phyloP scores from a whole-genome alignment of 805 yeast species.

The Saturnispora halmiae region DNA sequence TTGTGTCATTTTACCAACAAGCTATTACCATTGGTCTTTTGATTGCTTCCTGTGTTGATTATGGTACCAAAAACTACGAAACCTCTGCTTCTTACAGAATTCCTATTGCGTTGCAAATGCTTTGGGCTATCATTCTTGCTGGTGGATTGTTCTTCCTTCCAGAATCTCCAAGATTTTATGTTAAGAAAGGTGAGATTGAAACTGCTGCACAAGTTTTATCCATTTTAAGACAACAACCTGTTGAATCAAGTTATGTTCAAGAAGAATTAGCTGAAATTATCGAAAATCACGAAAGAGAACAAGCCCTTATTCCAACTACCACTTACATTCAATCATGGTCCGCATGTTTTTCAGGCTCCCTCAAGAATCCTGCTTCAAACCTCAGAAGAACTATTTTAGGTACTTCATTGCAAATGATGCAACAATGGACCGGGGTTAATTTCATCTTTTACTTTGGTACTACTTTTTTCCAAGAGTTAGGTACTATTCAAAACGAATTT shows the following conservation, averaged over 20 bases:
- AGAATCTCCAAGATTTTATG: conserved; percentile 66
- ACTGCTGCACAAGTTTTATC: conserved; percentile 49
- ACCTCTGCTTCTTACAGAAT: conserved; percentile 58
- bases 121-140: conserved; percentile 56
- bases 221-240: conserved; percentile 45
- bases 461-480: conserved; percentile 48
- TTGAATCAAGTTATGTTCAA: conserved; percentile 36
- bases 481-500: conserved; percentile 40
- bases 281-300: conserved; percentile 43
- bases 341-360: conserved; percentile 36
- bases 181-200: conserved; percentile 47
- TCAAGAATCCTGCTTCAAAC: conserved; percentile 30
- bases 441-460: conserved; percentile 71
- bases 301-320: conserved; percentile 28
- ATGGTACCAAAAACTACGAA: conserved; percentile 48
- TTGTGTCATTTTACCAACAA: conserved; percentile 64
- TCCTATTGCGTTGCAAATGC: conserved; percentile 64
- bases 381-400: conserved; percentile 38
- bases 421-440: conserved; percentile 73
- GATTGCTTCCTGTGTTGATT: conserved; percentile 61
- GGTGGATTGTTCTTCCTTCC: conserved; percentile 62
- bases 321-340: conserved; percentile 33
- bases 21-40: conserved; percentile 60
- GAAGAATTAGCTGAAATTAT: conserved; percentile 43
- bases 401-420: conserved; percentile 41